These are phyloP conservation scores for Epichloe festucae DNA, from an alignment of 2,329 filamentous ascomycete species.

Conservation along the genomic window DNA sequence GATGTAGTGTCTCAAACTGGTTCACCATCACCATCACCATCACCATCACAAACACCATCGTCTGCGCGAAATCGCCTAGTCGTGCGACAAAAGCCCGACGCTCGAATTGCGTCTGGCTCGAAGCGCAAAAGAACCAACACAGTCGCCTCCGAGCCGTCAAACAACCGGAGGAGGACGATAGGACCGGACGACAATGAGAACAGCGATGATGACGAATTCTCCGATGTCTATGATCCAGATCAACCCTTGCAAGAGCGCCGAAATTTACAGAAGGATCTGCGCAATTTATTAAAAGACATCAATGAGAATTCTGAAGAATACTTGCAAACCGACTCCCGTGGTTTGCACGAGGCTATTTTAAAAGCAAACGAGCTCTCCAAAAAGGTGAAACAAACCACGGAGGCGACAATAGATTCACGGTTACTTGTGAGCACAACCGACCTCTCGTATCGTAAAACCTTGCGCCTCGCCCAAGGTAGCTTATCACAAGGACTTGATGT, in stretches of 20 bases:
- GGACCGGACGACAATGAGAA: constrained; percentile 8
- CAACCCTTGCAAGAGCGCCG: constrained; percentile 66
- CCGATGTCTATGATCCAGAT: constrained; percentile 62
- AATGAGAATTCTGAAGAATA: constrained; percentile 64
- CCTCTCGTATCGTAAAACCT: constrained; percentile 63
- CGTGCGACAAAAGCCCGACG: constrained; percentile 14
- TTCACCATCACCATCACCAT: constrained; percentile 10
- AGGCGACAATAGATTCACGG: constrained; percentile 84
- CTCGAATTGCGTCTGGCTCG: constrained; percentile 12
- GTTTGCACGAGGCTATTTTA: constrained; percentile 51
- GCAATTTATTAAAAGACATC: constrained; percentile 48
- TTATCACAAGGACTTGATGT: constrained; percentile 66
- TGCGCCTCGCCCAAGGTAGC: constrained; percentile 61
- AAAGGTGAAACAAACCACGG: constrained; percentile 74
- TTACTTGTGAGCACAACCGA: constrained; percentile 72
- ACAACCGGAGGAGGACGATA: constrained; percentile 10
- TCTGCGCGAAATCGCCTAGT: constrained; percentile 12
- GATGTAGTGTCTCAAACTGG: constrained; percentile 9
- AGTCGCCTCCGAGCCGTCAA: constrained; percentile 11
- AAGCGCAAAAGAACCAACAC: constrained; percentile 22
- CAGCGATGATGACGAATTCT: constrained; percentile 8
- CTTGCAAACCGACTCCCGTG: constrained; percentile 49
- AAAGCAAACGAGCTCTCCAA: constrained; percentile 52
- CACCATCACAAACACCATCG: constrained; percentile 8
- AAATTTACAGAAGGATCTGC: constrained; percentile 52